phyloP scores from a whole-genome alignment of 768 basidiomycete genomes.

The Mycena capillaripes region DNA sequence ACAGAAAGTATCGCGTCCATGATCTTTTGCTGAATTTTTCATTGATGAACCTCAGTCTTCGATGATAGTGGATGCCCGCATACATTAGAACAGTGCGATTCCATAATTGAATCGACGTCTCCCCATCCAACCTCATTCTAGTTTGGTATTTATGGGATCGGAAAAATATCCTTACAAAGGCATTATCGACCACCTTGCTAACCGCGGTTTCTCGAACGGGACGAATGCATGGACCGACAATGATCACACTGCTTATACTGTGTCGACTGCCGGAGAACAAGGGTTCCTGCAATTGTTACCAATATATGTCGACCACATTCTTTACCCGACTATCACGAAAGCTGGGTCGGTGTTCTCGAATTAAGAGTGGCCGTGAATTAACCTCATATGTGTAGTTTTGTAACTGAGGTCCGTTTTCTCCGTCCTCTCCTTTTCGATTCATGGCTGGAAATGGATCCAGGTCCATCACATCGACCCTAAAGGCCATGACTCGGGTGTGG shows the following conservation, averaged over 20 bases:
- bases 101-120: background rate
- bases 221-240: slow-evolving; percentile 99
- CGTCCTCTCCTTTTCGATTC: background rate
- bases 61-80: slow-evolving; percentile 96
- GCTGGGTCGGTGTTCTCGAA: slow-evolving; percentile 70
- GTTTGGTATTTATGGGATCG: slow-evolving; percentile 68
- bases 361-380: slow-evolving; percentile 23
- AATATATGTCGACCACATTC: slow-evolving; percentile 95
- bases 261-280: slow-evolving; percentile 94
- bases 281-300: slow-evolving; percentile 90
- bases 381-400: slow-evolving; percentile 52
- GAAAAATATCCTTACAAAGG: slow-evolving; percentile 97
- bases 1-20: slow-evolving; percentile 79
- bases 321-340: slow-evolving; percentile 95
- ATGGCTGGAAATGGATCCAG: slow-evolving; percentile 51
- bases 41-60: slow-evolving; percentile 71
- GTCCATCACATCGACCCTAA: slow-evolving; percentile 95
- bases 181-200: slow-evolving; percentile 94
- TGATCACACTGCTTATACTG: slow-evolving; percentile 95
- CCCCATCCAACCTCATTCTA: slow-evolving; percentile 23
- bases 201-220: slow-evolving; percentile 91
- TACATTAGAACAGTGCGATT: slow-evolving; percentile 91
- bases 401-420: slow-evolving; percentile 66
- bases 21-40: background rate
- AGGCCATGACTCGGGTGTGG: slow-evolving; percentile 95